Evolutionary conservation across 2,329 filamentous ascomycete genomes (phyloP).

Genomic region (Xylaria hypoxylon): DNA sequence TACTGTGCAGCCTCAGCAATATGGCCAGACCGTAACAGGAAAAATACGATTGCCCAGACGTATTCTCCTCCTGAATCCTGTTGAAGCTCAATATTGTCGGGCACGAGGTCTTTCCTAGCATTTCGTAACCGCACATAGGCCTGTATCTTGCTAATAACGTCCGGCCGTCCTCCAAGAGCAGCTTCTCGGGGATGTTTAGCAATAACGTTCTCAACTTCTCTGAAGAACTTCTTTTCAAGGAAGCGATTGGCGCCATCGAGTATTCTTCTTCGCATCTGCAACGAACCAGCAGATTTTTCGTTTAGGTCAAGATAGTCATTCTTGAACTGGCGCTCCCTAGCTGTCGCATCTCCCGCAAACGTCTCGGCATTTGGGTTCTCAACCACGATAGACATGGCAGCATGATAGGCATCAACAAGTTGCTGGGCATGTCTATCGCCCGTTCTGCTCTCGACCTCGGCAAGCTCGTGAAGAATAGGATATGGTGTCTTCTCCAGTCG

Average conservation of each 20-base stretch:
- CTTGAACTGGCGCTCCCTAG: slow-evolving; percentile 81
- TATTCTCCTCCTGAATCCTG: slow-evolving; percentile 79
- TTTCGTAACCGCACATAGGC: slow-evolving; percentile 88
- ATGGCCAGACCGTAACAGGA: slow-evolving; percentile 86
- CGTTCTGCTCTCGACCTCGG: slow-evolving; percentile 76
- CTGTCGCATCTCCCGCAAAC: slow-evolving; percentile 70
- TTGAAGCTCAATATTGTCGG: slow-evolving; percentile 84
- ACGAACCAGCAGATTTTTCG: slow-evolving; percentile 70
- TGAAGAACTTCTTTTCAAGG: slow-evolving; percentile 84
- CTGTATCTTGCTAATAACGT: slow-evolving; percentile 88
- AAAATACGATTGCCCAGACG: slow-evolving; percentile 95
- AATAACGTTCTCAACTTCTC: slow-evolving; percentile 80
- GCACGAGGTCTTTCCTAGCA: slow-evolving; percentile 83
- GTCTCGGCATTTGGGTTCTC: slow-evolving; percentile 74
- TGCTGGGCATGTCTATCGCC: slow-evolving; percentile 78
- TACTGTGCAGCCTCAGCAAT: slow-evolving; percentile 87
- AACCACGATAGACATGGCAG: slow-evolving; percentile 80
- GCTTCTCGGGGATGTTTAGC: slow-evolving; percentile 88
- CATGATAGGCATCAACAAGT: slow-evolving; percentile 84
- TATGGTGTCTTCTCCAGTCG: slow-evolving; percentile 75
- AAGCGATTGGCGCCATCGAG: slow-evolving; percentile 82
- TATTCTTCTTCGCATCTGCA: slow-evolving; percentile 81
- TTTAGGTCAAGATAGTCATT: slow-evolving; percentile 81
- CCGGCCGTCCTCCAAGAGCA: slow-evolving; percentile 87
- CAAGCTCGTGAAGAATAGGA: slow-evolving; percentile 80